Conservation (phyloP, 768 basidiomycete species). For the Leccinum olivaceopallidum region DNA sequence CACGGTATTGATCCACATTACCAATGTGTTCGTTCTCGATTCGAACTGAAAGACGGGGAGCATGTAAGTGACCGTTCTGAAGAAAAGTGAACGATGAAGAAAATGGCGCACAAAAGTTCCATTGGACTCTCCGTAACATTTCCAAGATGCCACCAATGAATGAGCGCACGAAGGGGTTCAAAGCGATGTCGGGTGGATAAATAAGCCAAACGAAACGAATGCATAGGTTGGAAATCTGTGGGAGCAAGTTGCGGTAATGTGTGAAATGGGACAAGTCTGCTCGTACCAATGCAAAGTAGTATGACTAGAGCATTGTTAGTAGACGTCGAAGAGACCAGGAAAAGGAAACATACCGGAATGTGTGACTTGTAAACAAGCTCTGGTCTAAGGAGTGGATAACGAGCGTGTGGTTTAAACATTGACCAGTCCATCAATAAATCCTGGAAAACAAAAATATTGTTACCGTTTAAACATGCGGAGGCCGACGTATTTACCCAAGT, state of each 20-base stretch:
- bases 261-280: background rate
- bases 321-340: background rate
- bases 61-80: background rate
- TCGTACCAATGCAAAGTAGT: conserved; percentile 77
- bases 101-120: conserved; percentile 79
- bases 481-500: conserved; percentile 62
- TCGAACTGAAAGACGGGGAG: conserved; percentile 48
- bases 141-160: conserved; percentile 75
- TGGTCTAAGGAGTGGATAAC: conserved; percentile 61
- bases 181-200: conserved; percentile 51
- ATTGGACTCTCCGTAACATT: conserved; percentile 77
- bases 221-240: conserved; percentile 66
- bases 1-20: conserved; percentile 61
- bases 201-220: conserved; percentile 82
- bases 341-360: conserved; percentile 47
- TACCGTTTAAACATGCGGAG: background rate
- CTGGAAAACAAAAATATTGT: conserved; percentile 35
- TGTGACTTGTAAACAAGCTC: conserved; percentile 74
- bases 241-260: background rate
- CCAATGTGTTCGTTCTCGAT: conserved; percentile 91
- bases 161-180: conserved; percentile 54
- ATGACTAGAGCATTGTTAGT: conserved; percentile 45
- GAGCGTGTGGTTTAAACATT: conserved; percentile 56
- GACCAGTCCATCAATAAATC: conserved; percentile 97
- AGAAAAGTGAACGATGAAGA: conserved; percentile 1